Percentiles rank a stretch among this genome's conserved stretches.
phyloP scores from a whole-genome alignment of 2,329 filamentous ascomycete genomes.

The Colletotrichum sublineola region DNA sequence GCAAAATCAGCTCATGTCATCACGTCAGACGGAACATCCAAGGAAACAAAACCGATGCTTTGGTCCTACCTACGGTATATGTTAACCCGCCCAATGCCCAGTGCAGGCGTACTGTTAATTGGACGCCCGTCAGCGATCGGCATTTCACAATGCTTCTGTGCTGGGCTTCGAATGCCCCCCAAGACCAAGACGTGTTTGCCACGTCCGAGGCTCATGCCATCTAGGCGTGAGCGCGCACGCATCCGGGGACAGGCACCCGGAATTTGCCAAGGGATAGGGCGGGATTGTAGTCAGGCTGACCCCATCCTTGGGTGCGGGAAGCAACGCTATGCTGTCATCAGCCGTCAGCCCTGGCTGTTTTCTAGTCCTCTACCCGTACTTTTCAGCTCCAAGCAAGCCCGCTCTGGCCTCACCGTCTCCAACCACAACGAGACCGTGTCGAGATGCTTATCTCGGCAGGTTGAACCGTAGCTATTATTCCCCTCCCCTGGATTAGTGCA shows the following conservation, averaged over 20 bases:
- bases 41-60: not conserved
- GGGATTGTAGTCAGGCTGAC: slow-evolving; percentile 21
- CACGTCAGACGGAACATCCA: slow-evolving; percentile 23
- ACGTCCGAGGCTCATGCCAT: slow-evolving; percentile 23
- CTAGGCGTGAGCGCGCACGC: slow-evolving; percentile 3
- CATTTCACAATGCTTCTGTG: slow-evolving; percentile 14
- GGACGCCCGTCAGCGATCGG: slow-evolving; percentile 21
- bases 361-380: not conserved
- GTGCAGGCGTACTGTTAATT: not conserved
- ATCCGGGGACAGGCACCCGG: slow-evolving; percentile 34
- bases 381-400: not conserved
- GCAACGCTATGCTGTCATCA: slow-evolving; percentile 39
- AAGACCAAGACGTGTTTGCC: slow-evolving; percentile 12
- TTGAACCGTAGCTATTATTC: not conserved
- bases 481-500: not conserved
- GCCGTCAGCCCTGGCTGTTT: slow-evolving; percentile 35
- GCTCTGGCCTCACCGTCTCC: not conserved
- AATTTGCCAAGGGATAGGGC: slow-evolving; percentile 32
- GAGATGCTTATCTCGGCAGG: slow-evolving; percentile 16
- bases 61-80: not conserved
- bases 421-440: not conserved
- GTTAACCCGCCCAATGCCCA: not conserved
- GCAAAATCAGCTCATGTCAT: slow-evolving; percentile 12
- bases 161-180: slow-evolving; percentile 1
- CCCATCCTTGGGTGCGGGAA: slow-evolving; percentile 36